Evolutionary conservation across 805 yeast species (phyloP), one percentile per base, ranked within the genome.

Genomic region (Nakazawaea populi): DNA sequence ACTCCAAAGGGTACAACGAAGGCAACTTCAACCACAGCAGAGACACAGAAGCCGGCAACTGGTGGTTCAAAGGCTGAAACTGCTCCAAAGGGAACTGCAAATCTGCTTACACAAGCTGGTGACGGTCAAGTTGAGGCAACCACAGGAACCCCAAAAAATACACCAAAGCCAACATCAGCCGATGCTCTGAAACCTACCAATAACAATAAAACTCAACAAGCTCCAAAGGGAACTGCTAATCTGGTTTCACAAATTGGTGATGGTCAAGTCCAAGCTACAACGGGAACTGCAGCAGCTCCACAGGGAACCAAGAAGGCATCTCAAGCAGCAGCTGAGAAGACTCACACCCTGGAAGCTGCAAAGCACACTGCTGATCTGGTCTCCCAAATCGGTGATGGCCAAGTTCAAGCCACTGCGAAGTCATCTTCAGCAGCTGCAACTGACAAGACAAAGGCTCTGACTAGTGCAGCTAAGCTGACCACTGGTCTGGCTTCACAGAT

Each of bases 341-440:
- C 35, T 11, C 2, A 32, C 11, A 32, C 35, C 35, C 35, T 32
- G 24, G 24, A 18, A 18, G 24, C 24, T 32, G 11, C 11, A 8
- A 32, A 60, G 74, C 73, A 55, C 47, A 60, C 45, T 57, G 59
- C 60, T 45, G 49, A 52, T 46, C 68, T 73, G 46, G 62, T 67
- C 29, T 62, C 75, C 43, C 75, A 71, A 63, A 74, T 74, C 49
- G 63, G 68, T 53, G 79, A 74, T 54, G 80, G 79, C 55, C 76
- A 72, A 61, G 65, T 71, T 57, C 72, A 71, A 61, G 73, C 66
- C 47, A 57, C 72, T 37, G 63, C 73, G 24, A 58, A n/a, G 18
- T n/a, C n/a, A 37, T 11, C 40, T n/a, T 11, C 10, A n/a, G 40
- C 40, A 37, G 40, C 40, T 10, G 40, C 40, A 12, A 37, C 8